Conservation (phyloP, 495 filamentous ascomycete genomes). For the Xylaria acuta region DNA sequence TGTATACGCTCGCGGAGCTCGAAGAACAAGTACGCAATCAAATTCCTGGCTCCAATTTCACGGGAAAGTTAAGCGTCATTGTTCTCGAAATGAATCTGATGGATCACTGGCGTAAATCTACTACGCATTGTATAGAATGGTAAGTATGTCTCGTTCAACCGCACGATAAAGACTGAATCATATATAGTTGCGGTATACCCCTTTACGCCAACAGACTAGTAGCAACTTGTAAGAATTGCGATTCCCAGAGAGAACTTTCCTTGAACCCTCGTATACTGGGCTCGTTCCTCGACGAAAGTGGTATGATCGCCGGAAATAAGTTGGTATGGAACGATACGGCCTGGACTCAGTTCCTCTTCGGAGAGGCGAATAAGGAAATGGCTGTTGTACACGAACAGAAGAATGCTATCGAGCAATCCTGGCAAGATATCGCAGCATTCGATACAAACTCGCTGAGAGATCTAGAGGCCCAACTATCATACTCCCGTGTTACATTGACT, state of each 20-base stretch:
- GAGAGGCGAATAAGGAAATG: constrained; percentile 20
- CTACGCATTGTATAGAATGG: constrained; percentile 65
- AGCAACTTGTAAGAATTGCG: constrained; percentile 61
- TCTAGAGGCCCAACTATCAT: constrained; percentile 58
- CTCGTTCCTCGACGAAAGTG: constrained; percentile 63
- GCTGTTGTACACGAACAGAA: constrained; percentile 1
- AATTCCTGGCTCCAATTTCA: constrained; percentile 50
- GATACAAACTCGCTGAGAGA: constrained; percentile 46
- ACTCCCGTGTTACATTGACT: constrained; percentile 57
- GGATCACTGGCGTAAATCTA: constrained; percentile 50
- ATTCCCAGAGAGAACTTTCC: constrained; percentile 46
- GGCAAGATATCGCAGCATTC: constrained; percentile 45
- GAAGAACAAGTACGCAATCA: constrained; percentile 59
- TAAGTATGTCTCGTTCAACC: constrained; percentile 36
- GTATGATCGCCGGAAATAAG: constrained; percentile 52
- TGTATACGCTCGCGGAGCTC: constrained; percentile 66
- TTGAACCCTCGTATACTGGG: constrained; percentile 64
- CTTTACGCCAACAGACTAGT: constrained; percentile 57
- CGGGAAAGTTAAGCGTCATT: constrained; percentile 64
- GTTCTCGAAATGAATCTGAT: constrained; percentile 61
- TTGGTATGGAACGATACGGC: constrained; percentile 59
- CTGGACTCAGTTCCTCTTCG: constrained; percentile 61
- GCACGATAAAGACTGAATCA: constrained; percentile 10
- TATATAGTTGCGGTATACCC: constrained; percentile 60
- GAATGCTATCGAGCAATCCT: constrained; percentile 33